These are phyloP conservation scores for Cordyceps cicadae DNA, from an alignment of 2,329 filamentous ascomycete species.

Conservation along the genomic window DNA sequence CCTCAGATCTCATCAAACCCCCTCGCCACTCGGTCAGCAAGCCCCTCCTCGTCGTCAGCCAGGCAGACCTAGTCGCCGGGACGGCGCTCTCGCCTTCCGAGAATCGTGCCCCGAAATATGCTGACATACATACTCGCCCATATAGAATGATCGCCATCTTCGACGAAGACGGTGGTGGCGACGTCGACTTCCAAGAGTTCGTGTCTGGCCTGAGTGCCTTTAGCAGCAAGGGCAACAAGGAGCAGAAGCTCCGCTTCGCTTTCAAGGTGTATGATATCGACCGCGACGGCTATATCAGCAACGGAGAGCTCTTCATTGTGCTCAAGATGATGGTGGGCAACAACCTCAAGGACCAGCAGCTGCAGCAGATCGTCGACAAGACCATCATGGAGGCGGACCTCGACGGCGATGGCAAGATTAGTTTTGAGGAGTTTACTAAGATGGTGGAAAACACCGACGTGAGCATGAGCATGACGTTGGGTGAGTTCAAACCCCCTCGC, in stretches of 20 bases:
- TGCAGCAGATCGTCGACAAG: constrained; percentile 99
- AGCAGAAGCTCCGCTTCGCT: constrained; percentile 94
- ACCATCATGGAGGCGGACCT: constrained; percentile 99
- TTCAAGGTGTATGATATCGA: constrained; percentile 99
- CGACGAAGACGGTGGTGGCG: constrained; percentile 94
- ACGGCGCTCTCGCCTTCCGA: no score
- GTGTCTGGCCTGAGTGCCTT: constrained; percentile 92
- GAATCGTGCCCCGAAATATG: neutral
- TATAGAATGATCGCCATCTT: constrained; percentile 96
- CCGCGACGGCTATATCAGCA: constrained; percentile 96
- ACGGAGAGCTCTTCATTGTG: constrained; percentile 97
- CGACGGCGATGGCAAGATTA: constrained; percentile 94
- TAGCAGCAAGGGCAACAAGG: constrained; percentile 96
- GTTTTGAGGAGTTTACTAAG: constrained; percentile 96
- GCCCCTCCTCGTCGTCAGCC: neutral
- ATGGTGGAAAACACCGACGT: constrained; percentile 95
- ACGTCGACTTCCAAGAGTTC: constrained; percentile 98
- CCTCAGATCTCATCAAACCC: constrained; percentile 98
- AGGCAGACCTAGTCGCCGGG: no score
- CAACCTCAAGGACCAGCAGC: constrained; percentile 96
- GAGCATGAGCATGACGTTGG: constrained; percentile 66
- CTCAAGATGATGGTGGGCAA: constrained; percentile 99
- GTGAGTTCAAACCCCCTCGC: constrained; percentile 32
- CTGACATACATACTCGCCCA: neutral
- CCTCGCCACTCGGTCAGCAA: constrained; percentile 73